A percentile compares a stretch with the other conserved stretches of the same genome.
These are phyloP conservation scores for Paracoccidioides lutzii DNA, from an alignment of 2,329 filamentous ascomycete species.

Conservation along the genomic window DNA sequence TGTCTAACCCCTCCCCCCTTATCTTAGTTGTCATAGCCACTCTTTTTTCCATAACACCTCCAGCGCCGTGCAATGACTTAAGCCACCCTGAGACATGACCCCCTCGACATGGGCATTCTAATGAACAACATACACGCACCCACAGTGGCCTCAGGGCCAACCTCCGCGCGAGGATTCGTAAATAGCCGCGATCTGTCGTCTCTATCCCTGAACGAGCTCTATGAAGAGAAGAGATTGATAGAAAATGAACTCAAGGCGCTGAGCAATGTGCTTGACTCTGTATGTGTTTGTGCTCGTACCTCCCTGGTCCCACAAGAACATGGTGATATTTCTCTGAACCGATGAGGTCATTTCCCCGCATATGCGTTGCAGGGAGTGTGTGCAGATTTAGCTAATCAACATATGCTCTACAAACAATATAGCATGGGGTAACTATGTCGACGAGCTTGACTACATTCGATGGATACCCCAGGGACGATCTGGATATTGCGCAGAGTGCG, in stretches of 20 bases:
- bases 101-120: conserved; percentile 37
- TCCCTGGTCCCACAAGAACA: no score
- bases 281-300: conserved; percentile 30
- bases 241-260: conserved; percentile 80
- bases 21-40: no score
- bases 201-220: conserved; percentile 64
- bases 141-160: conserved; percentile 67
- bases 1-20: no score
- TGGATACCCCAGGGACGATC: conserved; percentile 82
- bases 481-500: conserved; percentile 88
- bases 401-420: conserved; percentile 7
- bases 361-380: neutral
- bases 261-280: conserved; percentile 75
- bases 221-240: conserved; percentile 68
- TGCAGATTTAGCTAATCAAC: neutral
- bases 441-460: conserved; percentile 76
- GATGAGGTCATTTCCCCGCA: no score
- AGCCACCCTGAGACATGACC: conserved; percentile 5
- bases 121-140: conserved; percentile 57
- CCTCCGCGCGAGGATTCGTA: conserved; percentile 39
- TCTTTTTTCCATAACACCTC: neutral
- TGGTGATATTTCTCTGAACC: no score
- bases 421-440: conserved; percentile 92
- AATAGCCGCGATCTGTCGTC: conserved; percentile 50
- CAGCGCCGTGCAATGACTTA: neutral